Conservation (phyloP, 1,284 basidiomycete genomes). For the Serendipita sp. region DNA sequence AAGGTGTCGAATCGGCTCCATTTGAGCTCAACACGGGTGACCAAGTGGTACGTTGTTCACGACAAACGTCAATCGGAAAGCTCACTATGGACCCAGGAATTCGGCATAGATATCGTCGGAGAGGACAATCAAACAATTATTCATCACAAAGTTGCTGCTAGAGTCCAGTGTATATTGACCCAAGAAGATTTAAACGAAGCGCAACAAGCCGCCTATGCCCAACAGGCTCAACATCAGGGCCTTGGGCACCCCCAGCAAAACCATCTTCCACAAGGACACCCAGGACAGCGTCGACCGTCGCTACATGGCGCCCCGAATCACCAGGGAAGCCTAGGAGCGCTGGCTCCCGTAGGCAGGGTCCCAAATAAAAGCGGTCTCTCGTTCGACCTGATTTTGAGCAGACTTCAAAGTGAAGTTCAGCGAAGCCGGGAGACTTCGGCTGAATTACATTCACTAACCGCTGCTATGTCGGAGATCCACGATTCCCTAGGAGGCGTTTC, state of each 20-base stretch:
- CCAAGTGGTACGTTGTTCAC: slow-evolving; percentile 48
- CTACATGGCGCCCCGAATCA: slow-evolving; percentile 25
- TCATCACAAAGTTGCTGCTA: slow-evolving; percentile 95
- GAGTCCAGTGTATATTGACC: slow-evolving; percentile 76
- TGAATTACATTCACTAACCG: slow-evolving; percentile 68
- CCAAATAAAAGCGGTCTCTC: slow-evolving; percentile 59
- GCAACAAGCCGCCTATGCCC: slow-evolving; percentile 34
- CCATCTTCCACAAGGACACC: slow-evolving; percentile 19
- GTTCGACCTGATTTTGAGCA: slow-evolving; percentile 70
- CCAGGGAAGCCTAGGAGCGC: slow-evolving; percentile 40
- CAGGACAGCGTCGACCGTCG: slow-evolving; percentile 14
- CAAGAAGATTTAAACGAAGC: slow-evolving; percentile 68
- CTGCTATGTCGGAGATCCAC: slow-evolving; percentile 82
- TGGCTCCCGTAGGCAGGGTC: slow-evolving; percentile 61
- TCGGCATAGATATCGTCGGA: slow-evolving; percentile 96
- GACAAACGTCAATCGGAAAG: slow-evolving; percentile 21
- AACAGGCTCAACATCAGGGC: slow-evolving; percentile 22
- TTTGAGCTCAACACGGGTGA: slow-evolving; percentile 92
- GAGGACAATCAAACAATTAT: slow-evolving; percentile 98
- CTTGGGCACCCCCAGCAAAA: slow-evolving; percentile 24
- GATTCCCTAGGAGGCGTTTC: slow-evolving; percentile 78
- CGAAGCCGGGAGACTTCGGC: slow-evolving; percentile 90
- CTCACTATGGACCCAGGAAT: slow-evolving; percentile 50
- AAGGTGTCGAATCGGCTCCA: slow-evolving; percentile 85
- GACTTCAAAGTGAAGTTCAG: slow-evolving; percentile 77